phyloP scores from a whole-genome alignment of 2,329 filamentous ascomycete genomes.

The Exophiala calicioides region DNA sequence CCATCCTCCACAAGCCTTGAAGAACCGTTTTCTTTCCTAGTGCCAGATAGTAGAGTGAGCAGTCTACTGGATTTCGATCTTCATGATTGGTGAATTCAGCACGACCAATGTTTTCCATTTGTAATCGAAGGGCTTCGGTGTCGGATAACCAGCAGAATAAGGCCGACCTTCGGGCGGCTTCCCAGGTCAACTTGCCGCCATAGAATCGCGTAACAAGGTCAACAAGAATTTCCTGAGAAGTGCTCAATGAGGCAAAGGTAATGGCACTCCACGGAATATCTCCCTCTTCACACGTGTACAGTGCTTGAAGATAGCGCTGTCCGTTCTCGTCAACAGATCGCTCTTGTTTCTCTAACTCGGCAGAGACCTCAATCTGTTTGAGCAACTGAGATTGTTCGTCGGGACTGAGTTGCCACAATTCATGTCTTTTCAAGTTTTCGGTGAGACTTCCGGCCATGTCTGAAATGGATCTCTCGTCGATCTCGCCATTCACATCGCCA shows the following conservation, averaged over 20 bases:
- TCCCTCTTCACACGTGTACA: slow-evolving; percentile 73
- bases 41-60: slow-evolving; percentile 87
- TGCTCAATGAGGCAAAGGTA: slow-evolving; percentile 68
- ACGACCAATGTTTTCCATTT: slow-evolving; percentile 87
- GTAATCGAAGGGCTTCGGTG: slow-evolving; percentile 66
- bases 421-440: slow-evolving; percentile 71
- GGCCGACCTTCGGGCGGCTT: slow-evolving; percentile 79
- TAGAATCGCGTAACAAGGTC: slow-evolving; percentile 81
- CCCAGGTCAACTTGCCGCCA: slow-evolving; percentile 79
- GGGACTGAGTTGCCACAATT: slow-evolving; percentile 77
- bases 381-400: slow-evolving; percentile 52
- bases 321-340: slow-evolving; percentile 90
- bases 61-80: slow-evolving; percentile 85
- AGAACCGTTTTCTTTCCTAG: slow-evolving; percentile 87
- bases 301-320: slow-evolving; percentile 63
- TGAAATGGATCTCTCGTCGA: slow-evolving; percentile 65
- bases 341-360: slow-evolving; percentile 80
- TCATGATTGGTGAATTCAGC: slow-evolving; percentile 87
- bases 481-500: slow-evolving; percentile 44
- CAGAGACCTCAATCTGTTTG: slow-evolving; percentile 81
- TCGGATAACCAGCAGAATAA: slow-evolving; percentile 95
- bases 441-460: slow-evolving; percentile 69
- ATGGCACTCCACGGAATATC: slow-evolving; percentile 68
- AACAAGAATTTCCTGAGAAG: slow-evolving; percentile 78
- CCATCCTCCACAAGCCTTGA: slow-evolving; percentile 92